Evolutionary conservation across 805 yeast genomes (phyloP).

Genomic region (Saccharomyces mikatae): DNA sequence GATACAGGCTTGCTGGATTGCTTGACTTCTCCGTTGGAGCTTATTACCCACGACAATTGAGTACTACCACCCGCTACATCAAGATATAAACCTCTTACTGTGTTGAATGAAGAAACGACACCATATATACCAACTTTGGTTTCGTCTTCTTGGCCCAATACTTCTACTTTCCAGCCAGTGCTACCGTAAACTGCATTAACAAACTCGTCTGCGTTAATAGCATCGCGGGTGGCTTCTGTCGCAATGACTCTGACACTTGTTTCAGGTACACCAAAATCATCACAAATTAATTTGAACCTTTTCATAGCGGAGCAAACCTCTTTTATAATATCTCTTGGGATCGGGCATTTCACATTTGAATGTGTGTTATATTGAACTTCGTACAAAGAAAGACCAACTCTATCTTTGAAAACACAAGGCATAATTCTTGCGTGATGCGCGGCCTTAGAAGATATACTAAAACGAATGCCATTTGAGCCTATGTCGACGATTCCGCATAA

Average conservation of each 20-base stretch:
- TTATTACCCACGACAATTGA: slow-evolving; percentile 61
- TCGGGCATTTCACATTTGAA: slow-evolving; percentile 38
- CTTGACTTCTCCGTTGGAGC: slow-evolving; percentile 45
- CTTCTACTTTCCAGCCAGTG: slow-evolving; percentile 58
- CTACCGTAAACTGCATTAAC: slow-evolving; percentile 47
- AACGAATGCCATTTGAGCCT: slow-evolving; percentile 68
- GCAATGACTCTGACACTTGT: slow-evolving; percentile 59
- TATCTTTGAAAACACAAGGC: slow-evolving; percentile 71
- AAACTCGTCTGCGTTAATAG: slow-evolving; percentile 54
- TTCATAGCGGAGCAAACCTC: slow-evolving; percentile 58
- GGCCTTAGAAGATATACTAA: slow-evolving; percentile 62
- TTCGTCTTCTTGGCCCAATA: slow-evolving; percentile 56
- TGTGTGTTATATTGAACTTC: slow-evolving; percentile 46
- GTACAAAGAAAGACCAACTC: slow-evolving; percentile 61
- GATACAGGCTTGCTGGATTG: slow-evolving; percentile 53
- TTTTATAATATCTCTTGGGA: slow-evolving; percentile 46
- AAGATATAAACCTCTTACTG: slow-evolving; percentile 58
- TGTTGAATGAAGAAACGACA: slow-evolving; percentile 63
- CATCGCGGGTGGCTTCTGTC: slow-evolving; percentile 67
- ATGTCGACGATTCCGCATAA: slow-evolving; percentile 64
- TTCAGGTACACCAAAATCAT: slow-evolving; percentile 62
- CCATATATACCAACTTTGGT: slow-evolving; percentile 64
- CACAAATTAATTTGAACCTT: slow-evolving; percentile 61
- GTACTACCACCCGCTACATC: slow-evolving; percentile 69
- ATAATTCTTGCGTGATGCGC: slow-evolving; percentile 64